Evolutionary conservation across 169 alveolate species (phyloP), one percentile per base, ranked within the genome.

Genomic region (Plasmodium gallinaceum): DNA sequence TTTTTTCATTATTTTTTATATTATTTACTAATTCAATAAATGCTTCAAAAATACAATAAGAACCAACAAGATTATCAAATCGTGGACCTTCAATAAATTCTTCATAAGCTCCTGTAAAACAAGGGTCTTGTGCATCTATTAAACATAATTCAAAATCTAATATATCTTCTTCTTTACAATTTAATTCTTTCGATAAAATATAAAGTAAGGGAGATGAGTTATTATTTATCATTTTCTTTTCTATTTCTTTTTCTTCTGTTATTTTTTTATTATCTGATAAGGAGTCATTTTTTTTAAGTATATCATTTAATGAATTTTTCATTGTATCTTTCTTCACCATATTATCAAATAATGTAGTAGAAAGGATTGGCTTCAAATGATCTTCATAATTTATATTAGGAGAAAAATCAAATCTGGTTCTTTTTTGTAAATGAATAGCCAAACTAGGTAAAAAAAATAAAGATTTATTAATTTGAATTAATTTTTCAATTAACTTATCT

Each of bases 1-100:
- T 14, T 8, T 39, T 0, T 7, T 24, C 51, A 14, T 16, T 43
- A 18, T 24, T 61, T 85, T 91, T 92, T 70, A 64, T 54, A 16
- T 51, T 66, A n/a, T 71, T 48, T 52, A 78, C 62, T 65, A 91
- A 68, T 57, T 93, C 96, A n/a, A 78, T 16, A 58, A 91, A 93
- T 9, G 90, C 95, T 24, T 92, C 92, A 73, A 93, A 65, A 2
- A 88, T 73, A 14, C 92, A 76, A 60, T 54, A 93, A 20, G 94
- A 90, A 6, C 95, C 92, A 8, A 92, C 86, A 22, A 98, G 92
- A 80, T 98, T 98, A 74, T 98, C 99, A 72, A 98, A 91, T 69
- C 99, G 88, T 7, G 98, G 98, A 42, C 98, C 94, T 14, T 98
- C 96, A 20, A 98, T 93, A 78, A 98, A 98, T 90, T 98, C 99